phyloP scores from a whole-genome alignment of 2,329 filamentous ascomycete species.

The Pseudodiploospora longispora region DNA sequence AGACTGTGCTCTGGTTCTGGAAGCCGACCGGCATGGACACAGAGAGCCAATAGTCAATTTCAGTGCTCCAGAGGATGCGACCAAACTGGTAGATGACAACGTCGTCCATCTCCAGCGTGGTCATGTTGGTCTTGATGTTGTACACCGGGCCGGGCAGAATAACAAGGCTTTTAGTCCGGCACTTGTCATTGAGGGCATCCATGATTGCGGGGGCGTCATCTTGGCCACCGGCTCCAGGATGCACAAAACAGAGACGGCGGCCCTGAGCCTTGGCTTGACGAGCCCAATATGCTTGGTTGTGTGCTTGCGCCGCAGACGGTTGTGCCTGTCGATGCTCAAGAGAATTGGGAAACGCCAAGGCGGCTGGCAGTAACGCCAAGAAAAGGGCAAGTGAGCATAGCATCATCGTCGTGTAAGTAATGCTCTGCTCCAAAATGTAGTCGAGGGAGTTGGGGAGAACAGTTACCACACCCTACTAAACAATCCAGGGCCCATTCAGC shows the following conservation, averaged over 20 bases:
- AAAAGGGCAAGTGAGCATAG: not conserved
- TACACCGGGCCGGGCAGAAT: constrained; percentile 26
- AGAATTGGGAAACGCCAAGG: constrained; percentile 1
- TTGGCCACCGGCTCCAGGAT: constrained; percentile 15
- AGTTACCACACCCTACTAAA: too few species aligned
- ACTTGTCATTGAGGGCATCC: constrained; percentile 23
- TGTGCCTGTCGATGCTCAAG: not conserved
- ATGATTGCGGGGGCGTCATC: constrained; percentile 25
- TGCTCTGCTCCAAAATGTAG: too few species aligned
- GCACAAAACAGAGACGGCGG: constrained; percentile 21
- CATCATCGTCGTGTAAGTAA: not conserved
- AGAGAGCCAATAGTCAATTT: constrained; percentile 44
- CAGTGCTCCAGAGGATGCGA: constrained; percentile 31
- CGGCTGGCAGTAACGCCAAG: constrained; percentile 2
- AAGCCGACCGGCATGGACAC: constrained; percentile 43
- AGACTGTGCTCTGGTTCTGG: constrained; percentile 48
- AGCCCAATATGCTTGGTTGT: constrained; percentile 5
- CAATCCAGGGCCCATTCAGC: too few species aligned
- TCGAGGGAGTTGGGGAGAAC: too few species aligned
- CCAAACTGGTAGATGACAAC: constrained; percentile 37
- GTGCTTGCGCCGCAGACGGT: not conserved
- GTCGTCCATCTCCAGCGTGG: constrained; percentile 22
- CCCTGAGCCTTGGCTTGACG: constrained; percentile 10
- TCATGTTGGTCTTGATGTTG: constrained; percentile 27
- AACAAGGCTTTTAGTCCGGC: constrained; percentile 21